Percentiles rank a stretch among this genome's conserved stretches.
These are phyloP conservation scores for Populus hybrid DNA, from an alignment of 441 rosid species.

Conservation along the genomic window DNA sequence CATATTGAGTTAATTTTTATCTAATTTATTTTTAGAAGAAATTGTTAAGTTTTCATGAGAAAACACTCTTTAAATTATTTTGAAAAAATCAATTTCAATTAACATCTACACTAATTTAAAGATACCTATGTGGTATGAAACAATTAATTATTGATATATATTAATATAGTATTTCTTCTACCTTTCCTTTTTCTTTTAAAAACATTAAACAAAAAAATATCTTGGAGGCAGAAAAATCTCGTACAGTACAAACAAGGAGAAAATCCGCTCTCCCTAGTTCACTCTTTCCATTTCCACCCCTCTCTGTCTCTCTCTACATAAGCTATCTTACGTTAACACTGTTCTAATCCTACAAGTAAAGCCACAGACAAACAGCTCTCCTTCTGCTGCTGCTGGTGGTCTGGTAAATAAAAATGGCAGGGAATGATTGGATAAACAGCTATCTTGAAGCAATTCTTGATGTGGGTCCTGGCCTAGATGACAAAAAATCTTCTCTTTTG, in stretches of 20 bases:
- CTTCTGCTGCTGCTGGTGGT: background rate
- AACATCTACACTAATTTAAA: too few relatives aligned
- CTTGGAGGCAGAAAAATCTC: background rate
- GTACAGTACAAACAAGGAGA: background rate
- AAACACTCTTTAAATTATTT: too few relatives aligned
- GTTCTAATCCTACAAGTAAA: background rate
- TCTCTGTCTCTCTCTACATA: background rate
- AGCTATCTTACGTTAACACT: background rate
- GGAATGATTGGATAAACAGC: conserved; percentile 99
- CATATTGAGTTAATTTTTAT: too few relatives aligned
- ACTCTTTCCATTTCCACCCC: background rate
- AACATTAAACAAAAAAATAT: too few relatives aligned
- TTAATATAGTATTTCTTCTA: too few relatives aligned
- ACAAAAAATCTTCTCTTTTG: conserved; percentile 75
- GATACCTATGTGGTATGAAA: too few relatives aligned
- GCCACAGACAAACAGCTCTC: background rate
- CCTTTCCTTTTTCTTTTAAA: too few relatives aligned
- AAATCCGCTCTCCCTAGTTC: background rate
- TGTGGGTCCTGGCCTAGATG: conserved; percentile 86
- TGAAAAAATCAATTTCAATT: too few relatives aligned
- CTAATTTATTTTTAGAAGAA: too few relatives aligned
- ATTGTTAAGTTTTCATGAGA: too few relatives aligned
- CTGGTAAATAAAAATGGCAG: conserved; percentile 56
- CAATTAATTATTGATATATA: too few relatives aligned
- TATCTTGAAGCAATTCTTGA: conserved; percentile 96